A percentile compares a stretch with the other conserved stretches of the same genome.
These are phyloP conservation scores for Harringtonia aguacate DNA, from an alignment of 2,329 filamentous ascomycete species.

Conservation along the genomic window DNA sequence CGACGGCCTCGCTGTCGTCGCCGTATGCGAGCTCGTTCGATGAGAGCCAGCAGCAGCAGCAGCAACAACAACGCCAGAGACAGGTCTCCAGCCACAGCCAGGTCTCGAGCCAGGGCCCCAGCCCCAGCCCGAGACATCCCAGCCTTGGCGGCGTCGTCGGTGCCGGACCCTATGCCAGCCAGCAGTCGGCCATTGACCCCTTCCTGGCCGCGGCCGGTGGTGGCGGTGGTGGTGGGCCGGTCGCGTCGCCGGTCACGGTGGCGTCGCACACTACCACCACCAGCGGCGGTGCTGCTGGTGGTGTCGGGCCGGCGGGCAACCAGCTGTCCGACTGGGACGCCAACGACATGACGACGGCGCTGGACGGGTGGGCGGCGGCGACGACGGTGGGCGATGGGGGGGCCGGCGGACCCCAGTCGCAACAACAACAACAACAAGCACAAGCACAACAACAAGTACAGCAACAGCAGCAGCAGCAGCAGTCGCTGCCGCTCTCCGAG, in stretches of 20 bases:
- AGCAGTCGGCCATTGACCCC: constrained; percentile 11
- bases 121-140: constrained; percentile 1
- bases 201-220: constrained; percentile 21
- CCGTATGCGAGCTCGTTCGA: constrained; percentile 20
- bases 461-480: neutral
- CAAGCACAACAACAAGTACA: too few species aligned
- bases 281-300: neutral
- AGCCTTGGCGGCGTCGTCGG: constrained; percentile 5
- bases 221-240: neutral
- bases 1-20: constrained; percentile 39
- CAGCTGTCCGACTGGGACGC: constrained; percentile 13
- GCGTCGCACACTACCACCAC: neutral
- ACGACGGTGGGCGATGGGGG: neutral
- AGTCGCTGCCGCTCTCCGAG: neutral
- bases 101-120: neutral
- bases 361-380: constrained; percentile 6
- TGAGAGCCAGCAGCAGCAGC: neutral
- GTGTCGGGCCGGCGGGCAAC: neutral
- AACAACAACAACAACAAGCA: too few species aligned
- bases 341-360: constrained; percentile 13
- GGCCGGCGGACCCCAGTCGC: neutral
- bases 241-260: neutral
- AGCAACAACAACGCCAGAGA: constrained; percentile 1
- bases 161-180: too few species aligned
- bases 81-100: neutral